Percentiles rank a stretch among this genome's conserved stretches.
These are phyloP conservation scores for Rhododendron mucronatum DNA, from an alignment of 148 eudicot species.

Conservation along the genomic window DNA sequence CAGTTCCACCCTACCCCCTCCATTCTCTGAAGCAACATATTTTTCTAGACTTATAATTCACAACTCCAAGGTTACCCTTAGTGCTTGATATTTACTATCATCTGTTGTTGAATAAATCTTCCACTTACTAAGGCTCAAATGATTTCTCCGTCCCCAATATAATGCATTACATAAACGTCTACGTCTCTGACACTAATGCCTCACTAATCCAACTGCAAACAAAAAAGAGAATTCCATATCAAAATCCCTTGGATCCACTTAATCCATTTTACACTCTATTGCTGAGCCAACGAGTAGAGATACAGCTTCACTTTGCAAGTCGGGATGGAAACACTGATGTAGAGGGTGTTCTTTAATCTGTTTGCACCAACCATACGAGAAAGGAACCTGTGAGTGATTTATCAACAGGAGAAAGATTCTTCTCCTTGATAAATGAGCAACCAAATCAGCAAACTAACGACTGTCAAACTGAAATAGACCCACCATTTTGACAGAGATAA, in stretches of 20 bases:
- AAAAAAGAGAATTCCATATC: not conserved
- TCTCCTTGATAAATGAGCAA: not conserved
- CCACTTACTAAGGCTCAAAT: not conserved
- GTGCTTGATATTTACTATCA: not conserved
- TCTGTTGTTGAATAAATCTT: not conserved
- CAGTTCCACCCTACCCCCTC: not conserved
- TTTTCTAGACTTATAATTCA: not conserved
- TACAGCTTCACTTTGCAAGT: not conserved
- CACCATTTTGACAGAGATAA: not conserved
- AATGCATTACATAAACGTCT: not conserved
- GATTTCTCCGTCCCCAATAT: not conserved
- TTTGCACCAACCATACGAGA: not conserved
- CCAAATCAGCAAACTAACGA: not conserved
- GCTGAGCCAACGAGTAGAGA: not conserved
- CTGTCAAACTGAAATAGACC: not conserved
- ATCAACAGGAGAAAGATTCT: not conserved
- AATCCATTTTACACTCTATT: not conserved
- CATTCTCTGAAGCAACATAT: not conserved
- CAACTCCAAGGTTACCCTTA: not conserved
- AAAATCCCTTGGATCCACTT: not conserved
- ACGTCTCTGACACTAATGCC: not conserved
- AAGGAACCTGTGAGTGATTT: too few relatives aligned
- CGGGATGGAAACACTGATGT: not conserved
- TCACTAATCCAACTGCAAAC: not conserved
- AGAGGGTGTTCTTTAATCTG: not conserved